These are phyloP conservation scores for Globisporangium paroecandrum DNA, from an alignment of 352 stramenopile genomes.

Conservation along the genomic window DNA sequence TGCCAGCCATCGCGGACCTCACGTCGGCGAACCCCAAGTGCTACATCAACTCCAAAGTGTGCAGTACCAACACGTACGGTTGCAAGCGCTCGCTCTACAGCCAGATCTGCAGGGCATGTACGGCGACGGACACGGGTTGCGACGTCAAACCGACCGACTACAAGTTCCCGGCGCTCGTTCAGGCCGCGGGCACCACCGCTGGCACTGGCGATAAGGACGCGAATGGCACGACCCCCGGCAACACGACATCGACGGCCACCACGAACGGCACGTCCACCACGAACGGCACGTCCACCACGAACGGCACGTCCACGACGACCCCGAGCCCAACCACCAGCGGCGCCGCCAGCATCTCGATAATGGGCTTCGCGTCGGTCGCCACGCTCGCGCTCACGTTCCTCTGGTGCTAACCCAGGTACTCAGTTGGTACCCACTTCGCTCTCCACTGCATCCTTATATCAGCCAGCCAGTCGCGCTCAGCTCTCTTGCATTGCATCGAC, in stretches of 20 bases:
- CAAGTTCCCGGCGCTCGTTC: conserved; percentile 3
- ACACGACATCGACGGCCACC: conserved; percentile 6
- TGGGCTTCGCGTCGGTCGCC: background rate
- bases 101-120: conserved; percentile 38
- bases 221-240: conserved; percentile 17
- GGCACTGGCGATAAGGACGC: conserved; percentile 29
- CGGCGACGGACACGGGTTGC: background rate
- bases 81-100: conserved; percentile 60
- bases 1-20: conserved; percentile 49
- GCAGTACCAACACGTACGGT: conserved; percentile 42
- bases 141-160: background rate
- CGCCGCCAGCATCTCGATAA: conserved; percentile 14
- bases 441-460: conserved; percentile 2
- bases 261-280: conserved; percentile 5
- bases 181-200: conserved; percentile 21
- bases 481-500: background rate
- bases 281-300: conserved; percentile 6
- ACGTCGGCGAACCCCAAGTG: conserved; percentile 51
- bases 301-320: conserved; percentile 5
- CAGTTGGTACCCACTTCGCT: background rate
- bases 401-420: background rate
- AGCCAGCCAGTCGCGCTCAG: background rate
- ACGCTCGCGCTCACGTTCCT: conserved; percentile 10
- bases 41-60: conserved; percentile 59
- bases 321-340: conserved; percentile 11